Conservation (phyloP, 139 green algal species). For the Micractinium conductrix region DNA sequence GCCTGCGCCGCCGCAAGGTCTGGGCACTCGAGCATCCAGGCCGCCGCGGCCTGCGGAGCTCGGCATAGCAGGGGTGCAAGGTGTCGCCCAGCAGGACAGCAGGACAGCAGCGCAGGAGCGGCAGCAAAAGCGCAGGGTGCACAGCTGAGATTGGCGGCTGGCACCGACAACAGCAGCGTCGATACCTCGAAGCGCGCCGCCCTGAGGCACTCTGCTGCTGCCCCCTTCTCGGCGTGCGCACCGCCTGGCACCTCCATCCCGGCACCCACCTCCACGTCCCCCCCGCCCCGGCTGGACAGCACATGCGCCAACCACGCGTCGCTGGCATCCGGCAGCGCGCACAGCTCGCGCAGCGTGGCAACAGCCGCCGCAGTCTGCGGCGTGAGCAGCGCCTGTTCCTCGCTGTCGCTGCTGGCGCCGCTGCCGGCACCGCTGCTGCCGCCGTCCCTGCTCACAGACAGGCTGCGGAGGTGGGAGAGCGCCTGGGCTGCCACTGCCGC, state of each 20-base stretch:
- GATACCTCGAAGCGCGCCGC: no score
- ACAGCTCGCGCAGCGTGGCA: constrained; percentile 5
- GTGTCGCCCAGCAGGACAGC: no score
- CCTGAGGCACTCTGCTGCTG: no score
- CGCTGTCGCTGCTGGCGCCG: neutral
- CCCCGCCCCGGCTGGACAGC: neutral
- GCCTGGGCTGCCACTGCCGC: neutral
- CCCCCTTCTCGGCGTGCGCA: no score
- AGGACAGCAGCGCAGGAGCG: no score
- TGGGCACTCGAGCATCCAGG: constrained; percentile 50
- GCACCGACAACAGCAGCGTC: no score
- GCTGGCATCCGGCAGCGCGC: neutral
- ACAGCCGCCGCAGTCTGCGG: no score
- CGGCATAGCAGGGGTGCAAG: neutral
- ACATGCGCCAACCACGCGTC: constrained; percentile 11
- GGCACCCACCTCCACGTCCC: neutral
- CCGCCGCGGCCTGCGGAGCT: neutral
- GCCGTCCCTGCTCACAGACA: neutral
- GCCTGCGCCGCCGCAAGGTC: constrained; percentile 38
- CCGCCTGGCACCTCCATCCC: no score
- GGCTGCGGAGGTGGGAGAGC: neutral
- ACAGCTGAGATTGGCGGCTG: no score
- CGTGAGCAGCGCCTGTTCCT: neutral
- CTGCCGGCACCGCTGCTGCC: neutral
- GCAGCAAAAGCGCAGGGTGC: neutral